A percentile compares a stretch with the other conserved stretches of the same genome.
These are phyloP conservation scores for Anastatica hierochuntica DNA, from an alignment of 345 rosid genomes.

Conservation along the genomic window DNA sequence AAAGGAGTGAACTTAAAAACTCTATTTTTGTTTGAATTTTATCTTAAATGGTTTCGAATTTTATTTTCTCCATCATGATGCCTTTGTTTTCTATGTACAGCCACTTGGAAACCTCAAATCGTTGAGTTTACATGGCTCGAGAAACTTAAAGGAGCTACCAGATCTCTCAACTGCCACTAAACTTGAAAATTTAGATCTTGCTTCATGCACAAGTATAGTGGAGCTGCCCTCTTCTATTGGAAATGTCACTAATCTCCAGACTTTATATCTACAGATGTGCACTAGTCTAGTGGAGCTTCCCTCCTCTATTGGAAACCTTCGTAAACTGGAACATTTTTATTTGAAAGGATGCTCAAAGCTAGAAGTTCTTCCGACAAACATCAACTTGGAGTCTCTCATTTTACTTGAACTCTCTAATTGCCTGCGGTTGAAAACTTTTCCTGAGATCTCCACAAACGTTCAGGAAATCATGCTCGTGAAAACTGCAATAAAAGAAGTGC, in stretches of 20 bases:
- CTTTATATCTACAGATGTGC: rapidly evolving
- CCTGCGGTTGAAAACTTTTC: background rate
- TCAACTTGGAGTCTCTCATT: background rate
- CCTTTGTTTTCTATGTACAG: background rate
- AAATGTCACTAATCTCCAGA: background rate
- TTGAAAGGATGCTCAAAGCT: background rate
- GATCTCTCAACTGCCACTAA: background rate
- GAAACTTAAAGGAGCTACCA: background rate
- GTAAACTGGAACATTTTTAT: rapidly evolving
- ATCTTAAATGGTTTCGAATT: too few species aligned
- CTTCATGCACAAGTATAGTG: background rate
- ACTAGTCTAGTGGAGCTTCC: background rate
- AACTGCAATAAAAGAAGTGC: background rate
- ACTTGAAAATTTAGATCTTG: rapidly evolving
- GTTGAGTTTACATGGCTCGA: background rate
- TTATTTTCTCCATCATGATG: too few species aligned
- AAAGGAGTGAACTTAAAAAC: too few species aligned
- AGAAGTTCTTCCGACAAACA: background rate
- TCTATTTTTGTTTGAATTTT: too few species aligned
- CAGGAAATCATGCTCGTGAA: rapidly evolving
- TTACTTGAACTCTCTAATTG: background rate
- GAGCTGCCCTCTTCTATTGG: background rate
- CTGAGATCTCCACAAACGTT: background rate
- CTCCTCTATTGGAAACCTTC: too few species aligned
- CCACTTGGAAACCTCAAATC: background rate